Evolutionary conservation across 176 grass and related monocot species (phyloP), one percentile per base, ranked within the genome.

Genomic region (Aegilops umbellulata): DNA sequence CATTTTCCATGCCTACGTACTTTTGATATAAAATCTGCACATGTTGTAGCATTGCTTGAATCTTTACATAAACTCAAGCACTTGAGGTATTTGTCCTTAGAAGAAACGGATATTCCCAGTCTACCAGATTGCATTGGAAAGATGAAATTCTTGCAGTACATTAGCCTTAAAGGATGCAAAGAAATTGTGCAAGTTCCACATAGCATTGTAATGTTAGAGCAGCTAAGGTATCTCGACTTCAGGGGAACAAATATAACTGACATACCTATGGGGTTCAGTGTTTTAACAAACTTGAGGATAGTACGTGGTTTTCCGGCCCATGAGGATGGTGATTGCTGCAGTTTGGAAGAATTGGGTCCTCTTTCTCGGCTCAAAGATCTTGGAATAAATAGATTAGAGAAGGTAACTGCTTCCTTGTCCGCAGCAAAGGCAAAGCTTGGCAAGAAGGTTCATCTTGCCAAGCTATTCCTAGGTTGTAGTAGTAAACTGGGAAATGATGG

Each of bases 101-200:
- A 8, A 7, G 0, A 3, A 0, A 30, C 57, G 2, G 26, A 66
- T 15, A 69, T 64, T 46, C 69, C 47, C 6, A 55, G 8, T 25
- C 29, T 92, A 0, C 87, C 84, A 0, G 67, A 84, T 15, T 27
- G 6, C 22, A 76, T 92, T 32, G 69, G 32, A 0, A 41, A 49
- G 34, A 73, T 92, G 47, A 92, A 60, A 57, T 76, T 80, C 13
- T 38, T 92, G 14, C 84, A 77, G 10, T 29, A 76, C 19, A 83
- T 89, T 44, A 10, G 3, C 4, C 29, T 92, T 12, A 0, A 0
- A 0, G 24, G 4, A 5, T 86, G 79, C 26, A 0, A 60, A 23
- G 1, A 57, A 2, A 3, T 55, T 92, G 53, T 15, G 1, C 9
- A 53, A 2, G 60, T 90, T 35, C 85, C 89, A 12, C 0, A 4